Conservation (phyloP, 768 basidiomycete species). For the Trametes villosa region DNA sequence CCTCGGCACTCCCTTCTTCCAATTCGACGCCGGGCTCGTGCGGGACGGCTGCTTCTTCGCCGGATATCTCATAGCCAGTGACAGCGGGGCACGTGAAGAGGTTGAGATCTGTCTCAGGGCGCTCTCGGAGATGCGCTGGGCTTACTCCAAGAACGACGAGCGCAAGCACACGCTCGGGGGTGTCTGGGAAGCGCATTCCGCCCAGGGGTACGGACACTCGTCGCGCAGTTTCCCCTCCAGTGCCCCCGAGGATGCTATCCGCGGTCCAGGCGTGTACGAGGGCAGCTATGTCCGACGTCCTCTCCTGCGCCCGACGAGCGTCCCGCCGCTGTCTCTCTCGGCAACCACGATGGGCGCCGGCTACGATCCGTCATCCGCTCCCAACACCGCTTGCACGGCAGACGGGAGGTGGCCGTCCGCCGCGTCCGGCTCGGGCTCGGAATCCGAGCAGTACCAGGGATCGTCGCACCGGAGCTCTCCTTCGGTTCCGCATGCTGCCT, state of each 20-base stretch:
- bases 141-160: slow-evolving; percentile 74
- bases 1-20: slow-evolving; percentile 65
- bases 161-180: slow-evolving; percentile 61
- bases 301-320: slow-evolving; percentile 28
- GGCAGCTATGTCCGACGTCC: slow-evolving; percentile 25
- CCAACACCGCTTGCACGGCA: slow-evolving; percentile 28
- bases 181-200: slow-evolving; percentile 43
- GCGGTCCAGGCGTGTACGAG: slow-evolving; percentile 17
- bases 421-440: slow-evolving; percentile 22
- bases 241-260: slow-evolving; percentile 22
- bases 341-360: slow-evolving; percentile 20
- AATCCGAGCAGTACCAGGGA: slow-evolving; percentile 24
- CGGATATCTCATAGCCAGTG: slow-evolving; percentile 70
- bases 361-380: slow-evolving; percentile 23
- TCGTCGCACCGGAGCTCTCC: slow-evolving; percentile 27
- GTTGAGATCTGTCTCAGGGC: slow-evolving; percentile 66
- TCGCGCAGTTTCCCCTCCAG: slow-evolving; percentile 23
- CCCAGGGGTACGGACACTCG: slow-evolving; percentile 22
- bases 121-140: slow-evolving; percentile 84
- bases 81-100: slow-evolving; percentile 56
- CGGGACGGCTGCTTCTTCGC: slow-evolving; percentile 92
- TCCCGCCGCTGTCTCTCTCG: slow-evolving; percentile 31
- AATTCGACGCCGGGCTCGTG: slow-evolving; percentile 84
- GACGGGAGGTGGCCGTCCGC: slow-evolving; percentile 23
- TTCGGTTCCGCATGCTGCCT: slow-evolving; percentile 18